Conservation (phyloP, 441 rosid genomes). For the Gossypium schwendimanii region DNA sequence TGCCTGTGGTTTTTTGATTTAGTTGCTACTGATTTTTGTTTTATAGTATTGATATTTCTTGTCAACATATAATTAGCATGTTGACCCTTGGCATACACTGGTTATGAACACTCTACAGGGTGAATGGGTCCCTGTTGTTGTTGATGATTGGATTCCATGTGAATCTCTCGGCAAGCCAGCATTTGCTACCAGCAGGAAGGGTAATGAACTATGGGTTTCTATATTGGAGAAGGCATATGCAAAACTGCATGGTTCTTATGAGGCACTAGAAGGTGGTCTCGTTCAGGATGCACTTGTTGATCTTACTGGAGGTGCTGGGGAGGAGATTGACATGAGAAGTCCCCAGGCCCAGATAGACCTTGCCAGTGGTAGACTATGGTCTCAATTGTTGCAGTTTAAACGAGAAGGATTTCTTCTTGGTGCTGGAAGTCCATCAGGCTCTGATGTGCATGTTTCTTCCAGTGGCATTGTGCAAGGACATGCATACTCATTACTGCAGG, state of each 20-base stretch:
- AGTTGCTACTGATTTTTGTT: neutral
- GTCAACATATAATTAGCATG: neutral
- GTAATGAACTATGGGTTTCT: constrained; percentile 97
- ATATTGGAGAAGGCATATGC: constrained; percentile 97
- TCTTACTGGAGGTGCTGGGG: constrained; percentile 99
- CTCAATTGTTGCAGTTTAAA: constrained; percentile 92
- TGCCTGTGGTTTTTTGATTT: neutral
- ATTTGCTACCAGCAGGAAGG: constrained; percentile 93
- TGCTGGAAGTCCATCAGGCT: constrained; percentile 99
- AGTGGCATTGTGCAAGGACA: constrained; percentile 99
- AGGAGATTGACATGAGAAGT: constrained; percentile 99
- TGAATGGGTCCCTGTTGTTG: constrained; percentile 99
- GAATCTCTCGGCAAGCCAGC: constrained; percentile 96
- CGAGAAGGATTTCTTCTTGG: constrained; percentile 99
- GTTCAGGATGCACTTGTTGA: constrained; percentile 99
- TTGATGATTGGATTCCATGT: constrained; percentile 99
- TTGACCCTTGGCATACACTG: constrained; percentile 6
- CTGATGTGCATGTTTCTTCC: constrained; percentile 97
- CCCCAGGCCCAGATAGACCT: constrained; percentile 99
- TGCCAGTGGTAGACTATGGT: constrained; percentile 99
- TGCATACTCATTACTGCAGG: constrained; percentile 97
- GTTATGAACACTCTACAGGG: constrained; percentile 51
- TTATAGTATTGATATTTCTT: neutral
- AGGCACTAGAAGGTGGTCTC: constrained; percentile 99
- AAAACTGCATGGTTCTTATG: constrained; percentile 97